phyloP scores from a whole-genome alignment of 805 yeast species.

The Scheffersomyces stipitis region DNA sequence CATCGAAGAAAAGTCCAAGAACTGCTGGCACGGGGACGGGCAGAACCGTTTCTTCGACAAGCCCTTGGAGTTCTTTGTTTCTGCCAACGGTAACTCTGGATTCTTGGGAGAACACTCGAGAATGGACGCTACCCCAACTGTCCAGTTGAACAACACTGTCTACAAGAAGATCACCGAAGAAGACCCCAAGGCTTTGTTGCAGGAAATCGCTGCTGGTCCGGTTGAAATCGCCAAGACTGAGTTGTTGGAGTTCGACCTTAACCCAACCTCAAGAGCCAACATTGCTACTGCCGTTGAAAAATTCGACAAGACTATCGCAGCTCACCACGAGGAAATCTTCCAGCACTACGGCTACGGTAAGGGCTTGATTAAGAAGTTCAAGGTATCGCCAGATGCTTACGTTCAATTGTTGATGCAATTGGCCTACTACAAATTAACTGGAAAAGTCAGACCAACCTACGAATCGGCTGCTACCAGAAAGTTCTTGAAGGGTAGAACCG shows the following conservation, averaged over 20 bases:
- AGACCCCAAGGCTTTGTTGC: constrained; percentile 34
- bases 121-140: constrained; percentile 98
- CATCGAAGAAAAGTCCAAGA: constrained; percentile 77
- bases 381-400: constrained; percentile 90
- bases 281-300: constrained; percentile 56
- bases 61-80: constrained; percentile 80
- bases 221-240: constrained; percentile 14
- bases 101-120: constrained; percentile 95
- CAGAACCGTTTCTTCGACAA: constrained; percentile 88
- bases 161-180: constrained; percentile 54
- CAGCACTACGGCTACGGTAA: constrained; percentile 86
- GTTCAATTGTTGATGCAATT: constrained; percentile 89
- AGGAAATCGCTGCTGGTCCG: constrained; percentile 21
- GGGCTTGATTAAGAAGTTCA: constrained; percentile 76
- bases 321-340: constrained; percentile 77
- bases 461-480: constrained; percentile 95
- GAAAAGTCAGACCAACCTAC: constrained; percentile 83
- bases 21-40: constrained; percentile 96
- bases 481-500: constrained; percentile 89
- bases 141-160: constrained; percentile 78
- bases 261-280: constrained; percentile 48
- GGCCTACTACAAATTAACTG: constrained; percentile 82
- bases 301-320: constrained; percentile 56
- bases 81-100: constrained; percentile 84
- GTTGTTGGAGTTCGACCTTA: constrained; percentile 56